phyloP scores from a whole-genome alignment of 192 early-diverging fungal genomes.

The Podila horticola region DNA sequence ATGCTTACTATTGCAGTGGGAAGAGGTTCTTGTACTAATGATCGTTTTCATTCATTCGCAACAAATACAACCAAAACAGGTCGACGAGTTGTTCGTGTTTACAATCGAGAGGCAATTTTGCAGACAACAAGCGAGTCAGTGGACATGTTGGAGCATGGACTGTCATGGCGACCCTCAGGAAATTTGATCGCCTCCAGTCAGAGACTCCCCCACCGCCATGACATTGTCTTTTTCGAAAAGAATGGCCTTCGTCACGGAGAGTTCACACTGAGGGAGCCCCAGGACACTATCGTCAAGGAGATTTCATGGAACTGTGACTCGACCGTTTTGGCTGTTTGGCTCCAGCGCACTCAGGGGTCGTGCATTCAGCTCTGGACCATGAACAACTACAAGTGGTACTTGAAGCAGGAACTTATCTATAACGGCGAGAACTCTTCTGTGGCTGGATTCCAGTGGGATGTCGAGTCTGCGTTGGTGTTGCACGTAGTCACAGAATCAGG shows the following conservation, averaged over 20 bases:
- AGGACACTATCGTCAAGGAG: conserved; percentile 63
- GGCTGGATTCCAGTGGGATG: conserved; percentile 82
- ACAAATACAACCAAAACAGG: conserved; percentile 26
- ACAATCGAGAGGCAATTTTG: conserved; percentile 87
- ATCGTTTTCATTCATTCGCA: no score
- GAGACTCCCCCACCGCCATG: conserved; percentile 78
- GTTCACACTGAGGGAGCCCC: conserved; percentile 77
- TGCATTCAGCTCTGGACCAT: conserved; percentile 91
- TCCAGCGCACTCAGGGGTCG: conserved; percentile 42
- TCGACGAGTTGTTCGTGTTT: conserved; percentile 77
- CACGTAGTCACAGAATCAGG: conserved; percentile 65
- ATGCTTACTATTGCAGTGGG: background rate
- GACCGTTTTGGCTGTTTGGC: conserved; percentile 81
- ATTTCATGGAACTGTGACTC: conserved; percentile 92
- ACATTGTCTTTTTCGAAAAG: conserved; percentile 93
- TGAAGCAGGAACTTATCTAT: conserved; percentile 85
- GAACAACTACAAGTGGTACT: conserved; percentile 97
- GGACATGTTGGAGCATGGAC: conserved; percentile 75
- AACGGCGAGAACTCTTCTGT: conserved; percentile 48
- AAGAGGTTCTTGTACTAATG: no score
- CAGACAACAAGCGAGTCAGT: conserved; percentile 85
- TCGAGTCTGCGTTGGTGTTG: conserved; percentile 72
- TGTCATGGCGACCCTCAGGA: conserved; percentile 88
- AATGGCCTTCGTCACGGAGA: conserved; percentile 96
- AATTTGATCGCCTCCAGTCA: conserved; percentile 87